Evolutionary conservation across 495 filamentous ascomycete species (phyloP), one percentile per base, ranked within the genome.

Genomic region (Aspergillus ostianus): DNA sequence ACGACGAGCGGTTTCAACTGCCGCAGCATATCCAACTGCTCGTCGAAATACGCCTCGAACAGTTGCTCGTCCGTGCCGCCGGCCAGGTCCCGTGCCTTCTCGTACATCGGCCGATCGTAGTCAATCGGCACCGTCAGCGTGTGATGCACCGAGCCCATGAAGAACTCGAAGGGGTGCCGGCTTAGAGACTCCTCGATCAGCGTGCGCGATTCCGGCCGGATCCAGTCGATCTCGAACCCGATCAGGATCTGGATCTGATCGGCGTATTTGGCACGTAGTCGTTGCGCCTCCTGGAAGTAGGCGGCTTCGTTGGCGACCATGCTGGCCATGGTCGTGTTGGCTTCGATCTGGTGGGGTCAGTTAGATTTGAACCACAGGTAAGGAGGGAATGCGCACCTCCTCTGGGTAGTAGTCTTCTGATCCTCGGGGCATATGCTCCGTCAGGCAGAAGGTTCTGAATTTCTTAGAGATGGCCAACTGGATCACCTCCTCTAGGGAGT

Each of bases 341-440:
- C 68, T 65, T 77, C 73, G 50, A 77, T 70, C 76, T 83, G 63
- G n/a, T 29, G 5, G n/a, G 57, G 23, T 45, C 13, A 20, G 51
- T 63, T 20, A 30, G 55, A 57, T 57, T 46, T 47, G 19, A 49
- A 18, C 23, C 30, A n/a, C 29, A 41, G 17, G 4, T 17, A 52
- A 3, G 21, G 30, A 7, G 2, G 18, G 20, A 26, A 47, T 52
- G 41, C 30, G 47, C 66, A 93, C 91, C 79, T 98, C 94, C 79
- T 96, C 93, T 0, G 95, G 95, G 65, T 97, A 97, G 47, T 94
- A 79, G 73, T 98, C 94, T 56, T 83, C 78, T 56, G 82, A 65
- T 8, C 79, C 72, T 58, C 93, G 89, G 12, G 92, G 91, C 87
- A 98, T 97, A 74, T 98, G 95, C 79, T 98, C 94, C n/a, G 94